Evolutionary conservation across 2,329 filamentous ascomycete species (phyloP).

Genomic region (Diaporthe velutina): DNA sequence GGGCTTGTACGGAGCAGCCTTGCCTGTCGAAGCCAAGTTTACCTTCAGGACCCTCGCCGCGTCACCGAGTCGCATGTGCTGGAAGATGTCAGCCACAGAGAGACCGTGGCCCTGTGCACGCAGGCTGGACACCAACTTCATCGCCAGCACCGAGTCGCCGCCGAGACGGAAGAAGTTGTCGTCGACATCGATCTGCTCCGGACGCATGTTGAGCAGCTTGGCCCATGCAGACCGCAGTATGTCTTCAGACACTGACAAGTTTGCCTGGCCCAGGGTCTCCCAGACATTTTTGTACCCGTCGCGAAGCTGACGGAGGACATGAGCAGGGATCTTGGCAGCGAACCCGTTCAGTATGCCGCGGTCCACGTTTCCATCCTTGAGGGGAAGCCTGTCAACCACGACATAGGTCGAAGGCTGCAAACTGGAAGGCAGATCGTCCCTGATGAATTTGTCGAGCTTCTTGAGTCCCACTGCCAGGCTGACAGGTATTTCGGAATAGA

Average conservation of each 20-base stretch:
- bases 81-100: constrained; percentile 63
- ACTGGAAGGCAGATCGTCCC: constrained; percentile 58
- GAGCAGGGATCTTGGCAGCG: constrained; percentile 44
- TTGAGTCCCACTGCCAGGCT: constrained; percentile 52
- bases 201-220: constrained; percentile 44
- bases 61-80: constrained; percentile 46
- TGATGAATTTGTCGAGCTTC: constrained; percentile 56
- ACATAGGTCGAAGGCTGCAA: constrained; percentile 61
- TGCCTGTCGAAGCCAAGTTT: constrained; percentile 41
- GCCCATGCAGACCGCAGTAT: constrained; percentile 51
- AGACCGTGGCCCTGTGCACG: constrained; percentile 56
- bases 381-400: constrained; percentile 53
- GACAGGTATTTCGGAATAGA: constrained; percentile 43
- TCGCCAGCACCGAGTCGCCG: constrained; percentile 51
- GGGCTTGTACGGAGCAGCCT: constrained; percentile 47
- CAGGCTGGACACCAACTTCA: constrained; percentile 57
- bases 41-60: constrained; percentile 52
- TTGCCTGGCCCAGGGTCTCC: constrained; percentile 45
- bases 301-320: constrained; percentile 43
- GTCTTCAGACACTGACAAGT: constrained; percentile 50
- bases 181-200: constrained; percentile 47
- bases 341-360: constrained; percentile 50
- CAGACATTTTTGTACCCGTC: constrained; percentile 49
- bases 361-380: constrained; percentile 45
- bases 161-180: constrained; percentile 55